Conservation (phyloP, 371 early-diverging fungal species). For the Actinomortierella ambigua region DNA sequence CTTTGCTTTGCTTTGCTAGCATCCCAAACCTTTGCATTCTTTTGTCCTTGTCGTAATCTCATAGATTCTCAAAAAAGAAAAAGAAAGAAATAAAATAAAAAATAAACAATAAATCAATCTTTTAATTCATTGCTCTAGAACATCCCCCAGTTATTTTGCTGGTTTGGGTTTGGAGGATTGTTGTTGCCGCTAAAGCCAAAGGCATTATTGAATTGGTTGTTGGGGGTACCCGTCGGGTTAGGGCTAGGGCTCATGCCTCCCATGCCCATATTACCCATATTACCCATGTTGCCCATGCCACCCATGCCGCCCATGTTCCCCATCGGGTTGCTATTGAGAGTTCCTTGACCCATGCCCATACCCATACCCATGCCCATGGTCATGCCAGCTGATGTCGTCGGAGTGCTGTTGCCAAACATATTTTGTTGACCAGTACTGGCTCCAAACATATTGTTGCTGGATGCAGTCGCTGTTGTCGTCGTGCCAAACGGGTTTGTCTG, state of each 20-base stretch:
- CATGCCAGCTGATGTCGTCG: background rate
- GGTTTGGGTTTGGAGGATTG: background rate
- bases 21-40: too few relatives aligned
- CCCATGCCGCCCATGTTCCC: slow-evolving; percentile 4
- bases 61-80: too few relatives aligned
- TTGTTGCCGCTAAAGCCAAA: slow-evolving; percentile 28
- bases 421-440: too few relatives aligned
- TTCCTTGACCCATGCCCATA: background rate
- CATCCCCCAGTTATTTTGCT: too few relatives aligned
- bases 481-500: too few relatives aligned
- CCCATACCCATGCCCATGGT: slow-evolving; percentile 11
- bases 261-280: slow-evolving; percentile 11
- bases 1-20: too few relatives aligned
- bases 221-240: slow-evolving; percentile 11
- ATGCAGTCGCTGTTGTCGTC: too few relatives aligned
- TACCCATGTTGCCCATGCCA: slow-evolving; percentile 10
- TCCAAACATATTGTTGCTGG: too few relatives aligned
- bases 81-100: too few relatives aligned
- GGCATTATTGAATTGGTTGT: slow-evolving; percentile 18
- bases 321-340: slow-evolving; percentile 7
- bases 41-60: too few relatives aligned
- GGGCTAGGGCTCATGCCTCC: slow-evolving; percentile 1
- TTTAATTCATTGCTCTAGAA: too few relatives aligned
- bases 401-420: slow-evolving; percentile 2
- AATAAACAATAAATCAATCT: too few relatives aligned